A percentile compares a stretch with the other conserved stretches of the same genome.
phyloP scores from a whole-genome alignment of 805 yeast genomes.

The Ascoidea rubescens region DNA sequence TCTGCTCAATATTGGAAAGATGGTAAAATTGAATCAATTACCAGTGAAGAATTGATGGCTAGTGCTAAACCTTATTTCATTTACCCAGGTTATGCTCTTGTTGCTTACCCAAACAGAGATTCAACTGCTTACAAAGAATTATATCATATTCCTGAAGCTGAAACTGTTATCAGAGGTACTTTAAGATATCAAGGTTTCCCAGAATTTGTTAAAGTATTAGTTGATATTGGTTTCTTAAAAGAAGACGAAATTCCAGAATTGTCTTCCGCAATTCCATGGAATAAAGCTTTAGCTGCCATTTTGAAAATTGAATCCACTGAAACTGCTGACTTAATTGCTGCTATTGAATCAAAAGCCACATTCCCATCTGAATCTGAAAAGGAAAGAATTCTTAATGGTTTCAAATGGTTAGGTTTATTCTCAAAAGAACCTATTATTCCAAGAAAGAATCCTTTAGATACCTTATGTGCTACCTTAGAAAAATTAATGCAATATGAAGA shows the following conservation, averaged over 20 bases:
- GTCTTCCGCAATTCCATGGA: conserved; percentile 60
- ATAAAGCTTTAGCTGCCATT: conserved; percentile 65
- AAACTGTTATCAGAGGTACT: conserved; percentile 93
- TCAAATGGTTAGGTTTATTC: conserved; percentile 90
- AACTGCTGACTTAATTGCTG: conserved; percentile 61
- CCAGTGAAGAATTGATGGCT: conserved; percentile 87
- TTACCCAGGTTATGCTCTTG: conserved; percentile 91
- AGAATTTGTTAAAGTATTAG: conserved; percentile 88
- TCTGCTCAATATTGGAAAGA: conserved; percentile 80
- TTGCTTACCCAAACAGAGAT: conserved; percentile 96
- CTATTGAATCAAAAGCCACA: conserved; percentile 63
- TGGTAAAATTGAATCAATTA: conserved; percentile 67
- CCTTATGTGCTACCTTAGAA: conserved; percentile 93
- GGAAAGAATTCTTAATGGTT: conserved; percentile 76
- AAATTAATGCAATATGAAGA: conserved; percentile 90
- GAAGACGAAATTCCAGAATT: conserved; percentile 58
- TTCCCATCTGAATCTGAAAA: conserved; percentile 75
- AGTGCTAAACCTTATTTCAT: conserved; percentile 90
- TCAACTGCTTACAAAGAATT: conserved; percentile 87
- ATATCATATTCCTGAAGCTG: conserved; percentile 93
- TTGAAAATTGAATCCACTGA: conserved; percentile 59
- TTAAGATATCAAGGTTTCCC: conserved; percentile 98
- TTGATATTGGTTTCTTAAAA: conserved; percentile 83
- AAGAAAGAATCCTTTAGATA: conserved; percentile 89
- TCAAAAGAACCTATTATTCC: conserved; percentile 66